Conservation (phyloP, 2,329 filamentous ascomycete genomes). For the Cladosporium sp. region DNA sequence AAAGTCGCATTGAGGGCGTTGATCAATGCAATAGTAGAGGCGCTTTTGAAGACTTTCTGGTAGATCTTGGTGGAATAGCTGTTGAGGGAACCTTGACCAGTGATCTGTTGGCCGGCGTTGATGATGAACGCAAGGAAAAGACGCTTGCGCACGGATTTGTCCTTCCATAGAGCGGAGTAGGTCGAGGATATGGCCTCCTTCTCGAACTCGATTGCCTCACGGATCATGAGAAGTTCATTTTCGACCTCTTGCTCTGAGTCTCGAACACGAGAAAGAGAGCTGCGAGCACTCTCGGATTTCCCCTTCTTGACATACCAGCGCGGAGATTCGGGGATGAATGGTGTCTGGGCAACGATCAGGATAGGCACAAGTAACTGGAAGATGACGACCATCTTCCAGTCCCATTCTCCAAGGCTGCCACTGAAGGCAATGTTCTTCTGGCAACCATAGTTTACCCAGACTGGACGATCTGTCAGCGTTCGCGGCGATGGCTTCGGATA, state of each 20-base stretch:
- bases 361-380: conserved; percentile 67
- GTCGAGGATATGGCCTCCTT: conserved; percentile 62
- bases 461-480: conserved; percentile 38
- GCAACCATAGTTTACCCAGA: conserved; percentile 63
- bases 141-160: conserved; percentile 63
- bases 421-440: conserved; percentile 45
- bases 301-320: conserved; percentile 64
- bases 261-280: conserved; percentile 56
- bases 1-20: conserved; percentile 71
- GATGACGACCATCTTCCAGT: conserved; percentile 69
- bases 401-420: conserved; percentile 58
- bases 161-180: conserved; percentile 66
- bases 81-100: conserved; percentile 69
- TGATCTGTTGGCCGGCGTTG: conserved; percentile 69
- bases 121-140: conserved; percentile 61
- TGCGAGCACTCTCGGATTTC: conserved; percentile 57
- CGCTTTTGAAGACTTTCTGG: conserved; percentile 61
- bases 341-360: conserved; percentile 58
- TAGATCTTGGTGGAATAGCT: conserved; percentile 71
- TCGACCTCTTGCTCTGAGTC: conserved; percentile 63
- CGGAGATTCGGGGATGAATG: conserved; percentile 64
- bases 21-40: conserved; percentile 63
- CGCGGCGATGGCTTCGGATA: not conserved
- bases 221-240: conserved; percentile 60
- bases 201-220: conserved; percentile 67